phyloP scores from a whole-genome alignment of 768 basidiomycete genomes.

The Auricularia cornea region DNA sequence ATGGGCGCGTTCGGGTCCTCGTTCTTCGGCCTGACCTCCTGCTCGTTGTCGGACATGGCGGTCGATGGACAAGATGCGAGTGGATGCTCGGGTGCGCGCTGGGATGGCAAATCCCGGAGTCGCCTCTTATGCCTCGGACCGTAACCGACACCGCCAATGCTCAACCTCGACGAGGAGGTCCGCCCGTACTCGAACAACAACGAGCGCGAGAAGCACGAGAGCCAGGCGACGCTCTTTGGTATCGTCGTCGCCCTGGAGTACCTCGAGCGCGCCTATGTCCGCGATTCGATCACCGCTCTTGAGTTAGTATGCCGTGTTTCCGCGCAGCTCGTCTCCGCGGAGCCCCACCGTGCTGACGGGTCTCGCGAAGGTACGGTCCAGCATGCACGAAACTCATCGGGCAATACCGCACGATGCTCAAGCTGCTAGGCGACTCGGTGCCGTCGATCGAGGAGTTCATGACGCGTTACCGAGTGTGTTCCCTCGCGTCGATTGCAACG shows the following conservation, averaged over 20 bases:
- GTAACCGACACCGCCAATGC: neutral
- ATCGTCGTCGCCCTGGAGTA: slow-evolving; percentile 90
- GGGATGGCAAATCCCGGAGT: neutral
- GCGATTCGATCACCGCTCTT: slow-evolving; percentile 82
- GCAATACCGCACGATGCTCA: slow-evolving; percentile 96
- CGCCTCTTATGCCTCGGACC: neutral
- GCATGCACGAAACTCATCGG: slow-evolving; percentile 90
- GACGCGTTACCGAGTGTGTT: slow-evolving; percentile 68
- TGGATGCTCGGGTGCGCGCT: neutral
- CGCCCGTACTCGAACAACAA: slow-evolving; percentile 80
- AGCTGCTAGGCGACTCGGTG: slow-evolving; percentile 86
- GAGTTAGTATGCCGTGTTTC: too few relatives aligned
- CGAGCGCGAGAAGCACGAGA: slow-evolving; percentile 82
- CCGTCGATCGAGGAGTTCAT: slow-evolving; percentile 85
- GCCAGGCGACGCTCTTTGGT: slow-evolving; percentile 82
- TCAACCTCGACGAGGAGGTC: slow-evolving; percentile 77
- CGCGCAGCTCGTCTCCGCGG: slow-evolving; percentile 27
- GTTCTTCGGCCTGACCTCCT: slow-evolving; percentile 36
- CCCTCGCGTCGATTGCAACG: neutral
- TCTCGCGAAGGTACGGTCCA: slow-evolving; percentile 80
- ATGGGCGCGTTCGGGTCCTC: slow-evolving; percentile 59
- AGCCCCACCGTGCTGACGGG: neutral
- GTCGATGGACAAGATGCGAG: neutral
- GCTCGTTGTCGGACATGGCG: slow-evolving; percentile 49
- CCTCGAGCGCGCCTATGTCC: slow-evolving; percentile 89